These are phyloP conservation scores for Penstemon davidsonii DNA, from an alignment of 257 asterid genomes.

Conservation along the genomic window DNA sequence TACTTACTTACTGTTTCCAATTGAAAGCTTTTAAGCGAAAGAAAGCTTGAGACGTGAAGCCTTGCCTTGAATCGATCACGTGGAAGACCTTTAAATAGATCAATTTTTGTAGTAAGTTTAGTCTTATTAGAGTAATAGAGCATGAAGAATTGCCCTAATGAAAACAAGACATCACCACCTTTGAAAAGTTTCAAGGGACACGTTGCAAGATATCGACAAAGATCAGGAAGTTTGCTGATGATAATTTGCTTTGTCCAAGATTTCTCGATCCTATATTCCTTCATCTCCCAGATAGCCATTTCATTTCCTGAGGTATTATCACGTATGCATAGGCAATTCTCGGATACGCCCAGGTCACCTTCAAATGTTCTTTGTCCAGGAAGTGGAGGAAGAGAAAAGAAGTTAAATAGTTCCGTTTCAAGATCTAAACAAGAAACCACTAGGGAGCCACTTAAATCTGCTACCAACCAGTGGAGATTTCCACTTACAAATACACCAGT, in stretches of 20 bases:
- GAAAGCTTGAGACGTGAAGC: conserved; percentile 28
- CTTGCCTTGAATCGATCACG: not conserved
- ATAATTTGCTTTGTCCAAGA: conserved; percentile 39
- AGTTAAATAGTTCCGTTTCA: conserved; percentile 31
- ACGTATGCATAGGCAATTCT: conserved; percentile 28
- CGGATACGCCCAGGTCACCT: conserved; percentile 18
- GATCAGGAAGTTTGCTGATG: conserved; percentile 19
- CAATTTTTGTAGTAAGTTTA: conserved; percentile 14
- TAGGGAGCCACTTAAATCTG: not conserved
- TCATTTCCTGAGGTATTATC: conserved; percentile 34
- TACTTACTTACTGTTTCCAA: conserved; percentile 1
- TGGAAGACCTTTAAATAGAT: not conserved
- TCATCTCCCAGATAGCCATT: conserved; percentile 49
- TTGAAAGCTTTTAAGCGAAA: conserved; percentile 27
- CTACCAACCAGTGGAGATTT: conserved; percentile 51
- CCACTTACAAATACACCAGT: conserved; percentile 34
- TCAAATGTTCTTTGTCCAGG: not conserved
- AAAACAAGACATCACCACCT: conserved; percentile 5
- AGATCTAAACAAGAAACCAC: conserved; percentile 39
- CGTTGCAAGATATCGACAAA: conserved; percentile 17
- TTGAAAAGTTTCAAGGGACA: conserved; percentile 28
- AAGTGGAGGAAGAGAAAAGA: conserved; percentile 26
- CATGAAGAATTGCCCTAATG: conserved; percentile 27
- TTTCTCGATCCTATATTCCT: conserved; percentile 41
- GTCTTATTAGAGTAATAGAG: conserved; percentile 31